These are phyloP conservation scores for Conoideocrella luteorostrata DNA, from an alignment of 2,329 filamentous ascomycete genomes.

Conservation along the genomic window DNA sequence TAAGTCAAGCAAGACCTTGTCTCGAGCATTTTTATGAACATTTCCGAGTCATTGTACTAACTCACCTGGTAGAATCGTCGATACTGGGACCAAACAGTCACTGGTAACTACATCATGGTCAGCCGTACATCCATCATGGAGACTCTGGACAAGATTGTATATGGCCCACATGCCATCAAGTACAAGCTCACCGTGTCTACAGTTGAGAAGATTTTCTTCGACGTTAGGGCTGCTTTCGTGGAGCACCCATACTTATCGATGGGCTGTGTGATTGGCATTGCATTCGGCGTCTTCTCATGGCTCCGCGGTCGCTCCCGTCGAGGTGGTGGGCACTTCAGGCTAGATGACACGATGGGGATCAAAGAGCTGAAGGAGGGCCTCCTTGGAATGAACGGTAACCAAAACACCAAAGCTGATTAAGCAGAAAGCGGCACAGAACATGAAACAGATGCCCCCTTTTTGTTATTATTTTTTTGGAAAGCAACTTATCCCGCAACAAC, in stretches of 20 bases:
- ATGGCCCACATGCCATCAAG: constrained; percentile 62
- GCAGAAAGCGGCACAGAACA: not conserved
- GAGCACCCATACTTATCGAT: constrained; percentile 55
- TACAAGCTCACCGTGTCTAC: constrained; percentile 71
- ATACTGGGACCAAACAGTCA: constrained; percentile 91
- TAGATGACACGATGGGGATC: constrained; percentile 49
- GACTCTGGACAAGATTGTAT: constrained; percentile 67
- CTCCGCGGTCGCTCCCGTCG: constrained; percentile 48
- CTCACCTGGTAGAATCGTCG: constrained; percentile 61
- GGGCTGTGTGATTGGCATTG: constrained; percentile 51
- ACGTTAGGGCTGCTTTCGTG: constrained; percentile 51
- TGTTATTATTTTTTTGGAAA: constrained; percentile 10
- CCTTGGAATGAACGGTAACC: constrained; percentile 38
- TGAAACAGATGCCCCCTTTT: constrained; percentile 1
- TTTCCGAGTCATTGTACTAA: constrained; percentile 1
- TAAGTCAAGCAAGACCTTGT: constrained; percentile 42
- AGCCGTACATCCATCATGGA: constrained; percentile 88
- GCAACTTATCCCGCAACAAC: constrained; percentile 5
- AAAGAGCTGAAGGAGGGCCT: constrained; percentile 59
- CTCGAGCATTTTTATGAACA: not conserved
- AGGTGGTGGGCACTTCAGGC: constrained; percentile 53
- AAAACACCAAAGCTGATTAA: constrained; percentile 30
- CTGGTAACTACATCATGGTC: constrained; percentile 82
- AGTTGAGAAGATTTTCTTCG: constrained; percentile 65
- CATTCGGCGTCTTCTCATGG: constrained; percentile 46